phyloP scores from a whole-genome alignment of 75 land plant species.

The Cunninghamia lanceolata region DNA sequence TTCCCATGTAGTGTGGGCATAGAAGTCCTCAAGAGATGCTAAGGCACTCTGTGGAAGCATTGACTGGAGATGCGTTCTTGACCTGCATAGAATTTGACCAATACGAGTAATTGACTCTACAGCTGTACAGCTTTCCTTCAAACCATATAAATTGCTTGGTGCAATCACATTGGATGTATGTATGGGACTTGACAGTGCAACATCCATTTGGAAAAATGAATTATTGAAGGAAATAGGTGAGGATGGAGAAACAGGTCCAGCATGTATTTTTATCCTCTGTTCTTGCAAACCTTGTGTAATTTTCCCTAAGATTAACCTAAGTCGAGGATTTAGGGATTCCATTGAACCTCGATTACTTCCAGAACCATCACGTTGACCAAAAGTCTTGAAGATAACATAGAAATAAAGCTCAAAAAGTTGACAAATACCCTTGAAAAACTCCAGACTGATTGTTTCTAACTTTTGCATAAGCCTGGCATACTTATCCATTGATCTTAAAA shows the following conservation, averaged over 20 bases:
- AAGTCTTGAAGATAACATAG: conserved; percentile 69
- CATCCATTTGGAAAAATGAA: conserved; percentile 39
- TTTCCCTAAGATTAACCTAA: conserved; percentile 69
- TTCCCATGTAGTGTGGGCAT: too few species aligned
- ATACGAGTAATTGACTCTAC: conserved; percentile 73
- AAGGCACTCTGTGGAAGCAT: conserved; percentile 64
- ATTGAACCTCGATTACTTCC: conserved; percentile 40
- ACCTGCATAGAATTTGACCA: conserved; percentile 59
- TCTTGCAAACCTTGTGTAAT: conserved; percentile 77
- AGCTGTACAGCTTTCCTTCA: conserved; percentile 89
- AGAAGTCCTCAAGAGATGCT: conserved; percentile 77
- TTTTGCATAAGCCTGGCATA: conserved; percentile 99
- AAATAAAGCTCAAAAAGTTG: conserved; percentile 89
- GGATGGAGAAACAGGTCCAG: conserved; percentile 18
- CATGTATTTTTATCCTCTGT: conserved; percentile 61
- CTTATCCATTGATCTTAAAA: conserved; percentile 93
- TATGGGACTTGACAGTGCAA: conserved; percentile 50
- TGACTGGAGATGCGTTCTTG: conserved; percentile 68
- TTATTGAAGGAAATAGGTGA: conserved; percentile 29
- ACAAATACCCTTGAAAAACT: conserved; percentile 93
- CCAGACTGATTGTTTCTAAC: conserved; percentile 74
- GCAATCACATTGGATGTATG: conserved; percentile 26
- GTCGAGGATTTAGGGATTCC: conserved; percentile 46
- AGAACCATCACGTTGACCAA: conserved; percentile 67
- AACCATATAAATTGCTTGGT: conserved; percentile 56